Base-by-base conservation (phyloP, 148 eudicot genomes). In the Silene latifolia region DNA sequence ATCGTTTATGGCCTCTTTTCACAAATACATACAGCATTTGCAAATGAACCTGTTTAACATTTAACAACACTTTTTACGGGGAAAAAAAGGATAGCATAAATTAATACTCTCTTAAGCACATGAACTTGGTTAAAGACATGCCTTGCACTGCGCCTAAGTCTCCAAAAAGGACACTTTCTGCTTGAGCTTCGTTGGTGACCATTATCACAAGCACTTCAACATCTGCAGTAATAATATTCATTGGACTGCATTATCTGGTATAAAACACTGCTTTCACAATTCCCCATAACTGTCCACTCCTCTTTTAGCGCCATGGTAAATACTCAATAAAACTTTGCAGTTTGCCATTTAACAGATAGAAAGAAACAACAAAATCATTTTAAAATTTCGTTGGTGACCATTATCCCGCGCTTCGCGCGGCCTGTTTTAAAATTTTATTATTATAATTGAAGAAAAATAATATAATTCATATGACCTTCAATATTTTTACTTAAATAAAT, bases 161-260 rank as follows among this genome's bases (percentile, higher is more conserved):
- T 74, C 99, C 99, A 83, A 83, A 96, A 21, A 96, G 87, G 81
- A 90, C 95, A 87, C 86, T 83, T 86, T 96, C 99, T 67, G 98
- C 99, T 82, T 96, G 99, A 89, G 80, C 83, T 92, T 92, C 98
- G 84, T 92, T 96, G 71, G 99, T 88, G 73, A 96, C 99, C 99
- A 96, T 96, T 79, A 96, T 77, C 75, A 96, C 83, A 76, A 96
- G 90, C 85, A 96, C 90, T 69, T 96, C 98, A 20, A 86, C 97
- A 82, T 88, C 99, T 96, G 85, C 67, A 87, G 74, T 35, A 69
- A 74, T 51, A 7, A 48, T 23, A 79, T 32, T 72, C 62, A 76
- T 63, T 57, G 76, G 74, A 47, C 59, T 69, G 0, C 47, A 54
- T 58, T 69, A 61, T 9, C 1, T 69, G 58, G 32, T 69, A 21